Conservation (phyloP, 208 protist species). For the Wallacemonas sp. region DNA sequence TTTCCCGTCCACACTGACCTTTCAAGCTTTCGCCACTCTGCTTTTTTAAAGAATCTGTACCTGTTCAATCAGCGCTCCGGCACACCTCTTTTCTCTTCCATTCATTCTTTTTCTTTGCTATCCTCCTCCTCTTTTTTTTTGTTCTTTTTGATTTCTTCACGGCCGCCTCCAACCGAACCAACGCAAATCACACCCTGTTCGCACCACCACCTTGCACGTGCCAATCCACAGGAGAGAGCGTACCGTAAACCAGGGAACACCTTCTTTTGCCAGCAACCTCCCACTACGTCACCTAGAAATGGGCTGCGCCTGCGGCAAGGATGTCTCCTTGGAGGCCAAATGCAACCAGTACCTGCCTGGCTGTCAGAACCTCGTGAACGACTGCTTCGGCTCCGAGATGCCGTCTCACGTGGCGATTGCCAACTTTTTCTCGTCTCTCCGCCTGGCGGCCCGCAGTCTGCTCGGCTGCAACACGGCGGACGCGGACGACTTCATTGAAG, state of each 20-base stretch:
- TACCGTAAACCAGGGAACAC: no score
- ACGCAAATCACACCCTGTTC: no score
- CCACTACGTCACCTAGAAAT: slow-evolving; percentile 12
- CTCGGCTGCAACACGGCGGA: slow-evolving; percentile 47
- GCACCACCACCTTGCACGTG: no score
- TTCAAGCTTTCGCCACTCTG: no score
- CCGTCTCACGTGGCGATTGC: slow-evolving; percentile 29
- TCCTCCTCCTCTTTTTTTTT: slow-evolving; percentile 8
- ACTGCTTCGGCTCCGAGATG: slow-evolving; percentile 35
- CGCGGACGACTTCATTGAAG: slow-evolving; percentile 45
- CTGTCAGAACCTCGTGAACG: slow-evolving; percentile 44
- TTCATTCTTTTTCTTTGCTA: not conserved
- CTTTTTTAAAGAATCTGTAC: no score
- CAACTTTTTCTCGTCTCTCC: slow-evolving; percentile 61
- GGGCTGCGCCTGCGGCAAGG: slow-evolving; percentile 33
- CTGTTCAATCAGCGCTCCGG: no score
- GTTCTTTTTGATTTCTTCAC: slow-evolving; percentile 24
- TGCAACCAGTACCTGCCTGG: slow-evolving; percentile 34
- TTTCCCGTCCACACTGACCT: no score
- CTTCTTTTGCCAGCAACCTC: no score
- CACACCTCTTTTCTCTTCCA: no score
- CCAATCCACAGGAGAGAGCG: no score
- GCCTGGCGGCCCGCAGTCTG: slow-evolving; percentile 39
- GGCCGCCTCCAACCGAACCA: slow-evolving; percentile 5
- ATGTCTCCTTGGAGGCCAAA: slow-evolving; percentile 19